Percentiles rank a stretch among this genome's conserved stretches.
Evolutionary conservation across 1,284 basidiomycete genomes (phyloP).

Genomic region (Cystobasidiaceae sp.): DNA sequence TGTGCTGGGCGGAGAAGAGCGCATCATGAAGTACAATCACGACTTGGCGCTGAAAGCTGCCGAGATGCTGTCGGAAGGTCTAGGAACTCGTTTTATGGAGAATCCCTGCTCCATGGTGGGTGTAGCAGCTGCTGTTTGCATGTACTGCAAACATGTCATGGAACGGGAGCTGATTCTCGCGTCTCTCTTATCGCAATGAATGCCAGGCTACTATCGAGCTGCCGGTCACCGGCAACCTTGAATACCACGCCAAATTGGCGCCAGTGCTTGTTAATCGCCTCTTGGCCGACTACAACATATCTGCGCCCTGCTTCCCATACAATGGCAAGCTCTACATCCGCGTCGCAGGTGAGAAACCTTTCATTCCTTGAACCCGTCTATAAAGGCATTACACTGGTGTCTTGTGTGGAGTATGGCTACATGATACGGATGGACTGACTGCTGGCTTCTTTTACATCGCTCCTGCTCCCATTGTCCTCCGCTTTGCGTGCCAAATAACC

Average conservation of each 20-base stretch:
- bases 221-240: slow-evolving; percentile 15
- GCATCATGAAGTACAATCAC: slow-evolving; percentile 37
- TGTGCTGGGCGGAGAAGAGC: slow-evolving; percentile 37
- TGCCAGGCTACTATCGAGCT: slow-evolving; percentile 37
- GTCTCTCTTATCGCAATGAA: not conserved
- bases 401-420: too few species aligned
- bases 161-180: too few species aligned
- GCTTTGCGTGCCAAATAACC: too few species aligned
- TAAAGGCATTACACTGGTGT: not conserved
- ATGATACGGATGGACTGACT: too few species aligned
- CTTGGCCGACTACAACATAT: slow-evolving; percentile 25
- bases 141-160: not conserved
- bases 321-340: slow-evolving; percentile 40
- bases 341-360: slow-evolving; percentile 17
- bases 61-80: slow-evolving; percentile 30
- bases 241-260: not conserved
- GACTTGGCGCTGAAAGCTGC: slow-evolving; percentile 36
- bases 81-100: slow-evolving; percentile 36
- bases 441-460: too few species aligned
- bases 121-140: not conserved
- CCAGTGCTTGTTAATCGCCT: slow-evolving; percentile 25
- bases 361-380: not conserved
- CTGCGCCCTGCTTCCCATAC: slow-evolving; percentile 33
- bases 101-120: slow-evolving; percentile 40
- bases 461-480: too few species aligned